These are phyloP conservation scores for Nitzschia palea DNA, from an alignment of 108 stramenopile species.

Conservation along the genomic window DNA sequence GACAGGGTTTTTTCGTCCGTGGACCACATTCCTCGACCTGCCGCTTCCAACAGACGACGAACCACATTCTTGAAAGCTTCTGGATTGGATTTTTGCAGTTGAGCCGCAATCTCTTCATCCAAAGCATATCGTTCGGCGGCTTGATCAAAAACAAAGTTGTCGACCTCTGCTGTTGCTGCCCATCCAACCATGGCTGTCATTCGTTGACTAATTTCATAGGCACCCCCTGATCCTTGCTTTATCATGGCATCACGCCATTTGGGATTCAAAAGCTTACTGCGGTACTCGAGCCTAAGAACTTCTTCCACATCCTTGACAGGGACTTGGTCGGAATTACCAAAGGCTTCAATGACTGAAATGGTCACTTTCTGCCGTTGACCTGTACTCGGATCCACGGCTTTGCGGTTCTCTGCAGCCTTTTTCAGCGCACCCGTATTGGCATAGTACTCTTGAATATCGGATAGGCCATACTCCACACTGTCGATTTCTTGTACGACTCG, in stretches of 20 bases:
- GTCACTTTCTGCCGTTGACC: conserved; percentile 59
- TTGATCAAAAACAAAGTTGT: conserved; percentile 87
- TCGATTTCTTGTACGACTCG: conserved; percentile 89
- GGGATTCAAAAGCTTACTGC: conserved; percentile 86
- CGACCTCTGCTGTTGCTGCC: conserved; percentile 68
- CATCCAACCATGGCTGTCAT: conserved; percentile 88
- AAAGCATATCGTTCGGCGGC: conserved; percentile 85
- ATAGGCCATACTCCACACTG: conserved; percentile 83
- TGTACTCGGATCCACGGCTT: conserved; percentile 38
- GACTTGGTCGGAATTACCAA: conserved; percentile 50
- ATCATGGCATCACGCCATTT: conserved; percentile 89
- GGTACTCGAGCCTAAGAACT: conserved; percentile 81
- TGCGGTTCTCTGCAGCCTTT: conserved; percentile 81
- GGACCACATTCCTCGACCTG: conserved; percentile 85
- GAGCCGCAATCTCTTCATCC: conserved; percentile 80
- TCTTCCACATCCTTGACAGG: conserved; percentile 84
- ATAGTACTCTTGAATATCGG: conserved; percentile 86
- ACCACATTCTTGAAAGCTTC: conserved; percentile 80
- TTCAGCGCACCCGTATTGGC: conserved; percentile 87
- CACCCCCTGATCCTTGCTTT: conserved; percentile 84
- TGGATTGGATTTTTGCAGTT: conserved; percentile 78
- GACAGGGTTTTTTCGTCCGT: conserved; percentile 62
- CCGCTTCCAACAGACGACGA: conserved; percentile 71
- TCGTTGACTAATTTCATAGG: conserved; percentile 83
- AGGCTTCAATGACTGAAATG: conserved; percentile 84